Evolutionary conservation across 2,329 filamentous ascomycete genomes (phyloP).

Genomic region (Xylariales sp.): DNA sequence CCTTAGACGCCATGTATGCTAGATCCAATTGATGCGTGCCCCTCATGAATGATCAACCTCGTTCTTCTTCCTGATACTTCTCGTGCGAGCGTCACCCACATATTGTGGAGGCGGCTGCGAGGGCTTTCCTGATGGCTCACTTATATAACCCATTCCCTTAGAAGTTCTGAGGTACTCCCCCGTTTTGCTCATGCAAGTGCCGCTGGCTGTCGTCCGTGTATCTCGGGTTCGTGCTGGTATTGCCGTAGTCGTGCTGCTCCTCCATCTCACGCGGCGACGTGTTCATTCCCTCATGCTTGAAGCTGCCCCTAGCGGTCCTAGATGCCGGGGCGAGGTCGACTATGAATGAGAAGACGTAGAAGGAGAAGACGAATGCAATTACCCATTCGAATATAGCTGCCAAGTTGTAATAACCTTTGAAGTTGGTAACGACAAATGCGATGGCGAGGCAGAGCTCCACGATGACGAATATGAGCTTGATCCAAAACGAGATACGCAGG

Average conservation of each 20-base stretch:
- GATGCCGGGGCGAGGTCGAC: slow-evolving; percentile 82
- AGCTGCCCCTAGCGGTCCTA: slow-evolving; percentile 36
- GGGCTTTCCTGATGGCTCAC: too few relatives aligned
- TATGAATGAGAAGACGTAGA: slow-evolving; percentile 82
- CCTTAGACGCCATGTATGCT: too few relatives aligned
- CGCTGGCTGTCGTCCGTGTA: slow-evolving; percentile 24
- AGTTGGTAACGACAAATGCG: slow-evolving; percentile 61
- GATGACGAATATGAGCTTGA: slow-evolving; percentile 82
- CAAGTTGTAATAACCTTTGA: slow-evolving; percentile 48
- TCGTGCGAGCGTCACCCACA: too few relatives aligned
- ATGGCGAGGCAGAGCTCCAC: slow-evolving; percentile 70
- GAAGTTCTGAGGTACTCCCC: too few relatives aligned
- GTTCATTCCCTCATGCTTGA: slow-evolving; percentile 18
- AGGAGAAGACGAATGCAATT: slow-evolving; percentile 79
- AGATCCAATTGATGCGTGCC: too few relatives aligned
- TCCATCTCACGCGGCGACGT: slow-evolving; percentile 18
- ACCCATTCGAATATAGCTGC: slow-evolving; percentile 77
- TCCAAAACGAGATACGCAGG: slow-evolving; percentile 75
- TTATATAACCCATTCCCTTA: too few relatives aligned
- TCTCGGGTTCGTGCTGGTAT: slow-evolving; percentile 11
- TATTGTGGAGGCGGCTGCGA: too few relatives aligned
- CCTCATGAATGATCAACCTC: too few relatives aligned
- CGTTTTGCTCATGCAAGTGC: too few relatives aligned
- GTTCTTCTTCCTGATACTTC: too few relatives aligned
- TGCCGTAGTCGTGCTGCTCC: slow-evolving; percentile 18